Evolutionary conservation across 2,329 filamentous ascomycete genomes (phyloP), one percentile per base, ranked within the genome.

Genomic region (Decorospora gaudefroyi): DNA sequence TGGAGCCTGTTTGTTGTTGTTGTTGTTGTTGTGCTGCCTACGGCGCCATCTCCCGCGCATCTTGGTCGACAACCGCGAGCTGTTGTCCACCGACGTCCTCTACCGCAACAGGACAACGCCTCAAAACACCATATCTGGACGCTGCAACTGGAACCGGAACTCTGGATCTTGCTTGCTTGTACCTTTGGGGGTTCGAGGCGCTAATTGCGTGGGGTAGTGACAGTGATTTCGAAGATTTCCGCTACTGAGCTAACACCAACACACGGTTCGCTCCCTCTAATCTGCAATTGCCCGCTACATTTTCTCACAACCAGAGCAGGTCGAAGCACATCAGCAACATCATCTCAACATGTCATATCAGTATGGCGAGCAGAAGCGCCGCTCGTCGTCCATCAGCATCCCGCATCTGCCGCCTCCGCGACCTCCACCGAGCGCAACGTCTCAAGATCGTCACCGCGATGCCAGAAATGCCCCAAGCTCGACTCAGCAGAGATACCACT

Each of bases 311-410:
- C 16, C 27, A 25, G 10, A 30, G 15, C 26, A 42, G n/a, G 26
- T 17, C 8, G 23, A 22, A 6, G 16, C 37, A 17, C 10, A 18
- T 26, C 9, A 10, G 13, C 25, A 13, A 36, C 17, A 17, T 16
- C 11, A 10, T 37, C 29, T 26, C 15, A 31, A 22, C 4, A 65
- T 65, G 61, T 46, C 58, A 5, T 28, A 50, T 6, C 37, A 41
- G 11, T 19, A 38, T 12, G 21, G 36, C 9, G 55, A 54, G 10
- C 37, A 49, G n/a, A 64, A 56, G 52, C 64, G 51, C 45, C 59
- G 60, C 26, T 65, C 62, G 11, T 57, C 61, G 21, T 61, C 59
- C 2, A 63, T 65, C 23, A 28, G 45, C 4, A 46, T 65, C 3
- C 57, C 60, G 10, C 21, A 37, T 21, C 36, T 49, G 26, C 46